Evolutionary conservation across 2,329 filamentous ascomycete genomes (phyloP).

Genomic region (Fusarium sp.): DNA sequence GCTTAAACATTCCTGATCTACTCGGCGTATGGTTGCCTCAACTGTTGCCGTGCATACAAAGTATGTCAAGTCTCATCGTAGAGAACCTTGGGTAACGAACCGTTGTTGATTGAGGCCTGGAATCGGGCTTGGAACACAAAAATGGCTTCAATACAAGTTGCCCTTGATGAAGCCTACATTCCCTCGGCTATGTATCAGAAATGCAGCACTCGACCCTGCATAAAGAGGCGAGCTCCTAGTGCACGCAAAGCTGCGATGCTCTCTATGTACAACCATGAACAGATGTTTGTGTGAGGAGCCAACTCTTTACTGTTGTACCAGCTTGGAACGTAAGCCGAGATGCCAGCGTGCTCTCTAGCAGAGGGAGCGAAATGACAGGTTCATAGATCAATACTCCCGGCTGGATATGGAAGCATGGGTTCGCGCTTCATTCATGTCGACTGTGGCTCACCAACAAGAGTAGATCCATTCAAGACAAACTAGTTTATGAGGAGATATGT

Average conservation of each 20-base stretch:
- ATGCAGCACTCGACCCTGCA: neutral
- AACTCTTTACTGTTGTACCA: neutral
- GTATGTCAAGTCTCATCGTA: neutral
- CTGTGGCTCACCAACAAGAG: neutral
- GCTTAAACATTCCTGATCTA: constrained; percentile 12
- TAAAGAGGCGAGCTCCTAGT: constrained; percentile 13
- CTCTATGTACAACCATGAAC: neutral
- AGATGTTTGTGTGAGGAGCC: constrained; percentile 2
- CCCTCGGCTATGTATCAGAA: neutral
- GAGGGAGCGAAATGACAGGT: neutral
- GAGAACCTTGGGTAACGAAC: neutral
- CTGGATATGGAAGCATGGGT: neutral
- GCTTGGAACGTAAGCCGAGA: neutral
- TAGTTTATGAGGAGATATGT: neutral
- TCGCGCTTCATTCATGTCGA: neutral
- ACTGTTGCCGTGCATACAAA: neutral
- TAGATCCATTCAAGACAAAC: neutral
- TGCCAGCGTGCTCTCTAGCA: neutral
- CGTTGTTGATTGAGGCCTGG: neutral
- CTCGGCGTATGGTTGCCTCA: neutral
- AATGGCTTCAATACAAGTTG: neutral
- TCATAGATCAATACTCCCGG: neutral
- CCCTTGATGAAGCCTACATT: neutral
- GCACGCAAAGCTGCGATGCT: neutral
- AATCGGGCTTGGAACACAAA: neutral